These are phyloP conservation scores for Porcisia hertigi DNA, from an alignment of 208 protist species.

Conservation along the genomic window DNA sequence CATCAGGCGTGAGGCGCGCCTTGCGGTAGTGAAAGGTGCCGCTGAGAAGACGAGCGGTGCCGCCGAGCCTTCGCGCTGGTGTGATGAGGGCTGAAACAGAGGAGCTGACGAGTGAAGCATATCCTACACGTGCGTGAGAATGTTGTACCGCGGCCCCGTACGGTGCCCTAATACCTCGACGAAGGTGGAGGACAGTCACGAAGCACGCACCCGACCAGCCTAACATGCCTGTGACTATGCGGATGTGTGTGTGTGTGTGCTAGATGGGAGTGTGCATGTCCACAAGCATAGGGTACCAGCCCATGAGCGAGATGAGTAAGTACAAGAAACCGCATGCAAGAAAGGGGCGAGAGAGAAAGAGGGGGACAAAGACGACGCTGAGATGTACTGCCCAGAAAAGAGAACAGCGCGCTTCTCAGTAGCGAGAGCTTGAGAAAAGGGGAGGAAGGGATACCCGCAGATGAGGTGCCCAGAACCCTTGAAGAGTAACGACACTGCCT, in stretches of 20 bases:
- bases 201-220: slow-evolving; percentile 7
- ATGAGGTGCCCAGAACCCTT: not conserved
- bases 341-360: too few relatives aligned
- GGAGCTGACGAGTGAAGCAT: not conserved
- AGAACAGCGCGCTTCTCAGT: not conserved
- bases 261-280: not conserved
- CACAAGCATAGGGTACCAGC: not conserved
- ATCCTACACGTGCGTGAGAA: not conserved
- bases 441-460: not conserved
- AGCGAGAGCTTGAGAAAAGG: too few relatives aligned
- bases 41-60: slow-evolving; percentile 1
- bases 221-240: slow-evolving; percentile 4
- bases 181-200: not conserved
- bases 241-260: not conserved
- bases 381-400: not conserved
- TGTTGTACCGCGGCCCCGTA: not conserved
- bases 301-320: not conserved
- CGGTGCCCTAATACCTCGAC: not conserved
- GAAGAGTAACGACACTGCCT: not conserved
- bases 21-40: slow-evolving; percentile 69
- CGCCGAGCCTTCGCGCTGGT: slow-evolving; percentile 14
- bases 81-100: not conserved
- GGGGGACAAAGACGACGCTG: not conserved
- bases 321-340: not conserved
- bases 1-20: slow-evolving; percentile 45